Conservation (phyloP, 176 grass and related monocot species). For the Carex littledalei region DNA sequence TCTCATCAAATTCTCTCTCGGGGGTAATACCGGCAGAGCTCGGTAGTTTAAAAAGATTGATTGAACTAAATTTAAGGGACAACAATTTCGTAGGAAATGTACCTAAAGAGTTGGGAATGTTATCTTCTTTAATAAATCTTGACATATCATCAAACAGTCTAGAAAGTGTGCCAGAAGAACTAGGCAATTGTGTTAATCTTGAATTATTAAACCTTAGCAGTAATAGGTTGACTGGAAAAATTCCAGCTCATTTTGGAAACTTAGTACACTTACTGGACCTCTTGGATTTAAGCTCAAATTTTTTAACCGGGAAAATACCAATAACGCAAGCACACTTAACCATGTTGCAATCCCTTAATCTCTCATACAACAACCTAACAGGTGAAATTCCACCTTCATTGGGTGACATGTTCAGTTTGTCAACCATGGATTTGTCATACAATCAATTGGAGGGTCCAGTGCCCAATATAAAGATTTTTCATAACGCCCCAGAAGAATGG, state of each 20-base stretch:
- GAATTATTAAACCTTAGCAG: background rate
- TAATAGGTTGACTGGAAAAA: background rate
- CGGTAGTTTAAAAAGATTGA: background rate
- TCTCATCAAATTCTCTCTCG: background rate
- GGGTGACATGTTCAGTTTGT: slow-evolving; percentile 13
- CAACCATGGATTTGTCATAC: slow-evolving; percentile 31
- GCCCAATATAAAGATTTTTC: background rate
- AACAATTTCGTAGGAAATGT: background rate
- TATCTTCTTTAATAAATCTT: background rate
- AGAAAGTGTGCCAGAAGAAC: background rate
- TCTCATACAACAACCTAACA: background rate
- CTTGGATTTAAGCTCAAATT: slow-evolving; percentile 25
- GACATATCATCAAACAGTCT: background rate
- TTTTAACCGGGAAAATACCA: background rate
- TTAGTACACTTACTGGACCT: background rate
- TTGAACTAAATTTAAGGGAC: background rate
- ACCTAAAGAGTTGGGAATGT: background rate
- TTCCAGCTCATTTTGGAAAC: background rate
- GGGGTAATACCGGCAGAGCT: background rate
- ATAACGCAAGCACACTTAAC: background rate
- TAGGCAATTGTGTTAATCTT: background rate
- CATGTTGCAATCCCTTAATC: background rate
- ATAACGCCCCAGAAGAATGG: background rate
- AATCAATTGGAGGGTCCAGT: slow-evolving; percentile 27
- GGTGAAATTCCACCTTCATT: slow-evolving; percentile 26